A percentile compares a stretch with the other conserved stretches of the same genome.
Conservation (phyloP, 331 rosid genomes). For the Acacia concinna region DNA sequence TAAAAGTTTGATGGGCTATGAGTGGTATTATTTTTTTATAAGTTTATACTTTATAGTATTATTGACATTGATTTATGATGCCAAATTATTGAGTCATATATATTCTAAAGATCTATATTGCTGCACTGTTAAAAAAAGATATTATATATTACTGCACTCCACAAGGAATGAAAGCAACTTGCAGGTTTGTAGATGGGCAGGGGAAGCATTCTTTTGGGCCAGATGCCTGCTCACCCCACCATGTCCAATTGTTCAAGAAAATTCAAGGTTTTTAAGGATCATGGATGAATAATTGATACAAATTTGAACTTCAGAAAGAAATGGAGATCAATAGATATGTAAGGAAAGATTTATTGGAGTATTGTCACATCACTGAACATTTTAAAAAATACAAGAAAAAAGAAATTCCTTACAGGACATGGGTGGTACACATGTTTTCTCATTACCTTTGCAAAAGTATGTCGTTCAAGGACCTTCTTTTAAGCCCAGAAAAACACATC, state of each 20-base stretch:
- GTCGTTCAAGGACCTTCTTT: constrained; percentile 91
- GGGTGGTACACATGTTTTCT: background rate
- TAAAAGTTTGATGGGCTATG: too few species aligned
- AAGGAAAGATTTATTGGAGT: background rate
- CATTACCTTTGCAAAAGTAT: constrained; percentile 95
- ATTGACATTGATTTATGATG: too few species aligned
- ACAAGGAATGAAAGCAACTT: too few species aligned
- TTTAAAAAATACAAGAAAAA: background rate
- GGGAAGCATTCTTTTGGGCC: background rate
- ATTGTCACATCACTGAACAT: background rate
- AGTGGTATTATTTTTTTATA: too few species aligned
- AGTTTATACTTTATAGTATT: too few species aligned
- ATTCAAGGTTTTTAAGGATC: constrained; percentile 9
- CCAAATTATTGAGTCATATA: too few species aligned
- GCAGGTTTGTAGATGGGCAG: background rate
- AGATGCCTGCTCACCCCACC: background rate
- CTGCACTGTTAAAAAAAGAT: too few species aligned
- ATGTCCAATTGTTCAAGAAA: constrained; percentile 12
- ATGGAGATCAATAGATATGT: background rate
- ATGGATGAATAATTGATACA: constrained; percentile 11
- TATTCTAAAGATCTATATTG: too few species aligned
- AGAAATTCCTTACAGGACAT: background rate
- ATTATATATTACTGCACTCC: too few species aligned
- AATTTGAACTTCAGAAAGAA: background rate
- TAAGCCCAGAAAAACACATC: constrained; percentile 72